Evolutionary conservation across 1,139 yeast genomes (phyloP).

Genomic region (Yamadazyma atmosphaerica): DNA sequence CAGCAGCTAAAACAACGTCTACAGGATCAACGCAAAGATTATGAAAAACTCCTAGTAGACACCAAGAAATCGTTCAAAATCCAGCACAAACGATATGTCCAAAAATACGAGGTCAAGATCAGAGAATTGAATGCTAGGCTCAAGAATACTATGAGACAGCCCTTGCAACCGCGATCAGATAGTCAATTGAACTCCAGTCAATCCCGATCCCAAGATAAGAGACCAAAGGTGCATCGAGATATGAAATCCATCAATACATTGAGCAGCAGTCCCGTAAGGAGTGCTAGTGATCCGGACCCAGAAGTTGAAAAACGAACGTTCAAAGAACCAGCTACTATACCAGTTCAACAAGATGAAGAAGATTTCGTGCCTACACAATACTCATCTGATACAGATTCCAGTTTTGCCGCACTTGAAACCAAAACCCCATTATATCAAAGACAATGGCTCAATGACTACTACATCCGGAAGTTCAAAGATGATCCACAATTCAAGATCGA

Average conservation of each 20-base stretch:
- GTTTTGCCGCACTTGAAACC: slow-evolving; percentile 5
- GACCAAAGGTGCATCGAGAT: background rate
- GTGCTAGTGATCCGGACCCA: no score
- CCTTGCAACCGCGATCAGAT: slow-evolving; percentile 4
- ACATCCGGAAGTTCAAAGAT: slow-evolving; percentile 21
- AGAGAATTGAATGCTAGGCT: slow-evolving; percentile 7
- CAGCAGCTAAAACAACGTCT: slow-evolving; percentile 8
- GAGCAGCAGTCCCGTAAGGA: no score
- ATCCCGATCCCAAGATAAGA: background rate
- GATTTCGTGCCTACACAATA: slow-evolving; percentile 11
- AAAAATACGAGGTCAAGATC: slow-evolving; percentile 13
- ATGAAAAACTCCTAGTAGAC: slow-evolving; percentile 7
- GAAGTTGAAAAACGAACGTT: no score
- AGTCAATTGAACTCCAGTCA: slow-evolving; percentile 1
- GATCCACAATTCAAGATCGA: slow-evolving; percentile 24
- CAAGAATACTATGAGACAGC: background rate
- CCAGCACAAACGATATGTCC: slow-evolving; percentile 15
- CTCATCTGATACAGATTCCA: slow-evolving; percentile 10
- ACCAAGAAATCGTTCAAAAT: slow-evolving; percentile 13
- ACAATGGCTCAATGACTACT: slow-evolving; percentile 27
- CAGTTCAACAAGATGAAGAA: no score
- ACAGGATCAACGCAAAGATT: slow-evolving; percentile 7
- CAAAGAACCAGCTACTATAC: no score
- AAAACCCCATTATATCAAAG: slow-evolving; percentile 31
- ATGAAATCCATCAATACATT: no score